Evolutionary conservation across 495 filamentous ascomycete species (phyloP).

Genomic region (Parachaetomium inaequale): DNA sequence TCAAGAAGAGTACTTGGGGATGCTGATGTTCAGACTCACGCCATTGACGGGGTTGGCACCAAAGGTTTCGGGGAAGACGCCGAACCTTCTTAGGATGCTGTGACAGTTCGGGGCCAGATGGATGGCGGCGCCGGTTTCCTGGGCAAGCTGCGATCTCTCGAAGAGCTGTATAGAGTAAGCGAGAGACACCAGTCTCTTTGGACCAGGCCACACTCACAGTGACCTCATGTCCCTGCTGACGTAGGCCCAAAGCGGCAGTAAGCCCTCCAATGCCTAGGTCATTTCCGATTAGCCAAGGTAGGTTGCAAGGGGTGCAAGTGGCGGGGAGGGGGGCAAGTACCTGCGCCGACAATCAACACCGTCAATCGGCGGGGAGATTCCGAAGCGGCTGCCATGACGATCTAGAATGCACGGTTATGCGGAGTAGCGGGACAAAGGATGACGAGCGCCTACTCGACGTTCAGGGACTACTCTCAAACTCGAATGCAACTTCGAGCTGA

Average conservation of each 20-base stretch:
- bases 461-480: background rate
- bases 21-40: background rate
- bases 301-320: background rate
- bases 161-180: background rate
- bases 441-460: background rate
- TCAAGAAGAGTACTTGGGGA: background rate
- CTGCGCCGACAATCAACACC: slow-evolving; percentile 15
- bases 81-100: slow-evolving; percentile 8
- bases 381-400: background rate
- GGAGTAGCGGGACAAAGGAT: background rate
- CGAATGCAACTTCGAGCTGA: background rate
- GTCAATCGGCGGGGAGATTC: background rate
- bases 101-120: slow-evolving; percentile 13
- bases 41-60: slow-evolving; percentile 13
- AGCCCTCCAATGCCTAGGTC: slow-evolving; percentile 11
- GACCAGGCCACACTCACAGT: background rate
- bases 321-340: background rate
- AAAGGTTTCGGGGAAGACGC: slow-evolving; percentile 9
- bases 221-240: slow-evolving; percentile 11
- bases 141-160: slow-evolving; percentile 7
- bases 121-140: slow-evolving; percentile 9
- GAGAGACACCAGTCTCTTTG: background rate
- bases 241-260: slow-evolving; percentile 12
- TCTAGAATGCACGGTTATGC: background rate
- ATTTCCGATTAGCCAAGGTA: background rate